Conservation (phyloP, 2,329 filamentous ascomycete species). For the Gnomoniopsis smithogilvyi region DNA sequence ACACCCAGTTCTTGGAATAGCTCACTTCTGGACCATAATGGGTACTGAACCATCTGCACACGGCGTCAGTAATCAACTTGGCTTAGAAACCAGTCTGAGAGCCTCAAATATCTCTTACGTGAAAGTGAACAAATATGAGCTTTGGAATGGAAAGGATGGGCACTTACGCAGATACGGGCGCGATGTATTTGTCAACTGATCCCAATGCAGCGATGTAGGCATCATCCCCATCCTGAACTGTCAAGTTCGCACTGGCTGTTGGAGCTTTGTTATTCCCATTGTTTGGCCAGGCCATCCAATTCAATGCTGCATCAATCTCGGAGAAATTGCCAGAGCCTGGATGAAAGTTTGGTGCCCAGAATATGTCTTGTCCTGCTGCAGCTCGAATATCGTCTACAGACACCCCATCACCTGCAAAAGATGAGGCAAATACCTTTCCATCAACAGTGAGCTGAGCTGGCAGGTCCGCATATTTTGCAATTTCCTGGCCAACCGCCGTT, state of each 20-base stretch:
- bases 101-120: not conserved
- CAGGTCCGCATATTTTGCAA: slow-evolving; percentile 40
- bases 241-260: slow-evolving; percentile 33
- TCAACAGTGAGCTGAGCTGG: slow-evolving; percentile 48
- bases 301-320: slow-evolving; percentile 42
- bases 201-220: slow-evolving; percentile 32
- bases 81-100: slow-evolving; percentile 19
- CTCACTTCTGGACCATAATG: slow-evolving; percentile 42
- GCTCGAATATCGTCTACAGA: slow-evolving; percentile 38
- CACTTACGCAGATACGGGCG: slow-evolving; percentile 10
- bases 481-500: slow-evolving; percentile 38
- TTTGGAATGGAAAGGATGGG: not conserved
- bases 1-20: slow-evolving; percentile 55
- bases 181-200: slow-evolving; percentile 19
- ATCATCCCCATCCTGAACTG: slow-evolving; percentile 37
- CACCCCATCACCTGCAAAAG: slow-evolving; percentile 47
- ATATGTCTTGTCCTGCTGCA: slow-evolving; percentile 41
- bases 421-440: slow-evolving; percentile 49
- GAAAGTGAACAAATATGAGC: no score
- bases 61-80: not conserved
- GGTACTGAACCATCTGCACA: slow-evolving; percentile 35
- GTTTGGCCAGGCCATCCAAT: slow-evolving; percentile 37
- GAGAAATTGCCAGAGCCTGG: slow-evolving; percentile 34
- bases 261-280: slow-evolving; percentile 48
- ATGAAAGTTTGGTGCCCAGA: slow-evolving; percentile 49